Base-by-base conservation (phyloP, 495 filamentous ascomycete genomes). In the Aspergillus sclerotiicarbonarius region DNA sequence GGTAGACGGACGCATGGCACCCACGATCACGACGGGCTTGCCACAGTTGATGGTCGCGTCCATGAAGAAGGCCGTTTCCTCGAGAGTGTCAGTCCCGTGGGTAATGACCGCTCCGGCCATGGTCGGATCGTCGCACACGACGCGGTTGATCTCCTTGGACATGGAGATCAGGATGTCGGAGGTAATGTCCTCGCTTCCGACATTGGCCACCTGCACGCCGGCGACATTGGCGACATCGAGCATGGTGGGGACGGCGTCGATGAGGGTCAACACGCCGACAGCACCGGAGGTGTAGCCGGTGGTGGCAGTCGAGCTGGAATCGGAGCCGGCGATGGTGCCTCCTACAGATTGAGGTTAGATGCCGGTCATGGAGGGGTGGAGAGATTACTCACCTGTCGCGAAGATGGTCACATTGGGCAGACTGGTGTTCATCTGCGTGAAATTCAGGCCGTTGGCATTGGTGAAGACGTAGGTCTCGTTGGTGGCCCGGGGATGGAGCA, bases 371-470 rank as follows among this genome's bases (percentile, higher is more conserved):
- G 18, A 51, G 16, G 29, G 30, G 32, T 25, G 15, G 5, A 8
- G 43, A 49, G n/a, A 50, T 9, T 19, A 20, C 13, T 7, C 31
- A 65, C 73, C 79, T 0, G 79, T 80, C 5, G 79, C 76, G 54
- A 79, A 75, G 53, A 82, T 75, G 30, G 77, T 80, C 20, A 82
- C 71, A 58, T 80, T 82, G 7, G 76, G 79, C 0, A 82, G 71
- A 45, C 67, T 69, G 30, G 71, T 56, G 44, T 80, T 78, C 66
- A 72, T 72, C 15, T 76, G 69, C 9, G 71, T 75, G 54, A 71
- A 71, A 41, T 64, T 71, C 20, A 71, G 57, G 19, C 68, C 68
- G 53, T 73, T 71, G 51, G 65, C 56, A 47, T 70, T 73, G 61
- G 68, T 71, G 54, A 64, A 70, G 39, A 59, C 62, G n/a, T 59